Conservation (phyloP, 345 rosid species). For the Brassica napus region DNA sequence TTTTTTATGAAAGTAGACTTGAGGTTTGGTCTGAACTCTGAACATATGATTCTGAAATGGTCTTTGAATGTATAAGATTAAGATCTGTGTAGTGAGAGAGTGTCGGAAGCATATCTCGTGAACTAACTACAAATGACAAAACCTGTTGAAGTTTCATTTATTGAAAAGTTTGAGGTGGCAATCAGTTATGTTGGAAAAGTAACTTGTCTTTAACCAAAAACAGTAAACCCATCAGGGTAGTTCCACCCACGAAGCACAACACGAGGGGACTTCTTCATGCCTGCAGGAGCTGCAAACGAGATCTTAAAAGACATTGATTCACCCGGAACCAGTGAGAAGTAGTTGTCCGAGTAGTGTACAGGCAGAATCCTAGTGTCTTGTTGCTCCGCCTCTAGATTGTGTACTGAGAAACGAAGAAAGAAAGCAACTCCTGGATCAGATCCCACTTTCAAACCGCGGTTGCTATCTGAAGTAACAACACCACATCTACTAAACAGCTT, state of each 20-base stretch:
- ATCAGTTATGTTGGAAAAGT: background rate
- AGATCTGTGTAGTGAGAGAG: no score
- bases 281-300: conserved; percentile 68
- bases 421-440: conserved; percentile 71
- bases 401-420: conserved; percentile 86
- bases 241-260: conserved; percentile 84
- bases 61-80: no score
- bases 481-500: conserved; percentile 44
- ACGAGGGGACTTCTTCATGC: conserved; percentile 58
- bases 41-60: no score
- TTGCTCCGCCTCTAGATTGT: conserved; percentile 42
- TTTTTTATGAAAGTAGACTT: no score
- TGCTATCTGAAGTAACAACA: conserved; percentile 40
- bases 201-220: conserved; percentile 36
- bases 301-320: conserved; percentile 67
- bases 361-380: conserved; percentile 95
- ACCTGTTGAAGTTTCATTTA: background rate
- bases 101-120: background rate
- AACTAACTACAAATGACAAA: background rate
- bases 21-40: no score
- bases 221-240: conserved; percentile 49
- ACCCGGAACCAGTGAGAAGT: conserved; percentile 84
- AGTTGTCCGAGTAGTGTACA: conserved; percentile 90
- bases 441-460: conserved; percentile 49
- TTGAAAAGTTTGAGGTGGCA: conserved; percentile 14